phyloP scores from a whole-genome alignment of 768 basidiomycete genomes.

The Boletus fagicola region DNA sequence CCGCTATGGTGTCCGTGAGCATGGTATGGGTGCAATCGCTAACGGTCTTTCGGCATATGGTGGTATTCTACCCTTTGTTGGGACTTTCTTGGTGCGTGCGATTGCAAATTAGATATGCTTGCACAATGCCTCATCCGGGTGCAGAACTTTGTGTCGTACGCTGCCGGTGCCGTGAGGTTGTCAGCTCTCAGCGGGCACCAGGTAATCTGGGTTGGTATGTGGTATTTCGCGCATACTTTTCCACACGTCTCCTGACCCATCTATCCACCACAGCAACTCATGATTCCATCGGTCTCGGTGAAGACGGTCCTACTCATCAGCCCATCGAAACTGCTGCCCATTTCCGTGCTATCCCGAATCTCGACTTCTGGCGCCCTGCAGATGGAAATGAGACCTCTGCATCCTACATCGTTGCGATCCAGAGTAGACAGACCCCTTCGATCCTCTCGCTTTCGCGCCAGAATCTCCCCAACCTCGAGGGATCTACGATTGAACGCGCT shows the following conservation, averaged over 20 bases:
- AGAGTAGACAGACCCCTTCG: constrained; percentile 75
- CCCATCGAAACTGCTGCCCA: constrained; percentile 87
- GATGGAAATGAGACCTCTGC: constrained; percentile 98
- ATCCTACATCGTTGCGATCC: constrained; percentile 77
- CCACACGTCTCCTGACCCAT: background rate
- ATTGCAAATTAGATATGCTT: background rate
- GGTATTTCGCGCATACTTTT: background rate
- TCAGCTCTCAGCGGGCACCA: constrained; percentile 87
- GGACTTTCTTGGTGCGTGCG: constrained; percentile 78
- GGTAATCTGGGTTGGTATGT: constrained; percentile 90
- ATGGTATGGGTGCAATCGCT: constrained; percentile 94
- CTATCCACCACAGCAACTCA: constrained; percentile 65
- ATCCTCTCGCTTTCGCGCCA: constrained; percentile 82
- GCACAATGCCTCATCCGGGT: constrained; percentile 12
- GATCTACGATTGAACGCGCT: constrained; percentile 82
- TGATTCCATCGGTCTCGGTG: constrained; percentile 89
- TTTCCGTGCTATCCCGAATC: constrained; percentile 87
- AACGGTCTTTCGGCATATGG: constrained; percentile 91
- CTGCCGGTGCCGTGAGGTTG: constrained; percentile 87
- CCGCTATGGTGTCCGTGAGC: constrained; percentile 96
- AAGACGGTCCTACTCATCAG: constrained; percentile 96
- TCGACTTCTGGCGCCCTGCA: constrained; percentile 90
- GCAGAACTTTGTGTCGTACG: constrained; percentile 92
- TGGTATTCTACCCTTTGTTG: constrained; percentile 85
- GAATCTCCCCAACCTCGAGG: constrained; percentile 90